A percentile compares a stretch with the other conserved stretches of the same genome.
phyloP scores from a whole-genome alignment of 2,329 filamentous ascomycete genomes.

The Raffaelea deltoideospora region DNA sequence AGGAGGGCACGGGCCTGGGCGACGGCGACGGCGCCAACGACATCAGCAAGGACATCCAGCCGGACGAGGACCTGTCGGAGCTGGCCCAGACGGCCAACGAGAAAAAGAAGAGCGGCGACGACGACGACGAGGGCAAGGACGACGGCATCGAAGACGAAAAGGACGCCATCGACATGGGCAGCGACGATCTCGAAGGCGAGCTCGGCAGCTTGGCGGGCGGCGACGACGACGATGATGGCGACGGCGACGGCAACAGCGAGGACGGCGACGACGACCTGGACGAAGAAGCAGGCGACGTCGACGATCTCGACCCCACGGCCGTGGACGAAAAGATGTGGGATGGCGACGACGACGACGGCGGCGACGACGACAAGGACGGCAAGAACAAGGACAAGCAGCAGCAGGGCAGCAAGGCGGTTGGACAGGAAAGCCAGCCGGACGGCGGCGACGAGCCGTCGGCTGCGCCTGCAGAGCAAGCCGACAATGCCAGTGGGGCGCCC shows the following conservation, averaged over 20 bases:
- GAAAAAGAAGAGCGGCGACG: constrained; percentile 45
- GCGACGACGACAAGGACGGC: constrained; percentile 66
- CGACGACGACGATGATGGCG: constrained; percentile 46
- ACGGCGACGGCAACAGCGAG: constrained; percentile 43
- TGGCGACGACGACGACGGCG: constrained; percentile 61
- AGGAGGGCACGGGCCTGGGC: constrained; percentile 83
- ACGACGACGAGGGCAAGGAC: constrained; percentile 42
- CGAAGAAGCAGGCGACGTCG: constrained; percentile 79
- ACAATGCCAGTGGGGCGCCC: too few relatives aligned
- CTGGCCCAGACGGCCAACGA: constrained; percentile 72
- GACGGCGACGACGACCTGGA: constrained; percentile 64
- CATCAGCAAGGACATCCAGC: constrained; percentile 90
- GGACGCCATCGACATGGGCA: constrained; percentile 82
- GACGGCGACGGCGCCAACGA: constrained; percentile 93
- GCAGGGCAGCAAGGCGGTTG: constrained; percentile 56
- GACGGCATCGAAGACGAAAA: constrained; percentile 64
- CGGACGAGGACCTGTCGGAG: constrained; percentile 86
- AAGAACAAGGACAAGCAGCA: constrained; percentile 74
- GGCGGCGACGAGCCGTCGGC: constrained; percentile 45
- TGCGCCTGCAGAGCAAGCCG: too few relatives aligned
- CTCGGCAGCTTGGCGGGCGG: constrained; percentile 50
- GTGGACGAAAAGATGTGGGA: constrained; percentile 99
- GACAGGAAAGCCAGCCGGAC: constrained; percentile 50
- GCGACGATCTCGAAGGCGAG: constrained; percentile 82
- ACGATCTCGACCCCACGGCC: constrained; percentile 75